These are phyloP conservation scores for Fusarium veterinarium DNA, from an alignment of 2,329 filamentous ascomycete species.

Conservation along the genomic window DNA sequence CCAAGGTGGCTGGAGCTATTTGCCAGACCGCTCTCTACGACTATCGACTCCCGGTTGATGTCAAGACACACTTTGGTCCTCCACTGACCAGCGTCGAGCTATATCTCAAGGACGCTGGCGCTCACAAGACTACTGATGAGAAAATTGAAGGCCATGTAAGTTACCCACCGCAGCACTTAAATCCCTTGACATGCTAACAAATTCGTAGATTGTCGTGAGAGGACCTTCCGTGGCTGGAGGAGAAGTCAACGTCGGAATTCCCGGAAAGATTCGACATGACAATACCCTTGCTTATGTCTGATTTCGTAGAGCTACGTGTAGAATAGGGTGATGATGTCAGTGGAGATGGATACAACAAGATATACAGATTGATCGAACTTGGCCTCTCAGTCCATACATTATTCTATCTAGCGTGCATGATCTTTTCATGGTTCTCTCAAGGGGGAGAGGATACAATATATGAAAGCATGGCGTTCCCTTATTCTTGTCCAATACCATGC, in stretches of 20 bases:
- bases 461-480: neutral
- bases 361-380: neutral
- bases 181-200: constrained; percentile 17
- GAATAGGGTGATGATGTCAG: neutral
- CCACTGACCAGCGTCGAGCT: constrained; percentile 85
- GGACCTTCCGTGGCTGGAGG: constrained; percentile 80
- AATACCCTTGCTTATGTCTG: constrained; percentile 74
- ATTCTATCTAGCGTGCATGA: neutral
- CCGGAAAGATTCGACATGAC: constrained; percentile 75
- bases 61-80: constrained; percentile 77
- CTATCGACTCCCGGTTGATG: constrained; percentile 70
- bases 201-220: constrained; percentile 71
- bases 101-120: constrained; percentile 72
- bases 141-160: constrained; percentile 72
- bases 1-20: constrained; percentile 89
- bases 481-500: neutral
- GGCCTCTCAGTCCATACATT: neutral
- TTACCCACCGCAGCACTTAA: neutral
- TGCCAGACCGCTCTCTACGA: constrained; percentile 89
- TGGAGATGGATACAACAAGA: neutral
- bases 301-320: neutral
- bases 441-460: no score
- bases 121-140: constrained; percentile 72
- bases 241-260: constrained; percentile 71
- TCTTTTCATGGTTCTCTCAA: neutral